These are phyloP conservation scores for Ogataea zsoltii DNA, from an alignment of 805 yeast species.

Conservation along the genomic window DNA sequence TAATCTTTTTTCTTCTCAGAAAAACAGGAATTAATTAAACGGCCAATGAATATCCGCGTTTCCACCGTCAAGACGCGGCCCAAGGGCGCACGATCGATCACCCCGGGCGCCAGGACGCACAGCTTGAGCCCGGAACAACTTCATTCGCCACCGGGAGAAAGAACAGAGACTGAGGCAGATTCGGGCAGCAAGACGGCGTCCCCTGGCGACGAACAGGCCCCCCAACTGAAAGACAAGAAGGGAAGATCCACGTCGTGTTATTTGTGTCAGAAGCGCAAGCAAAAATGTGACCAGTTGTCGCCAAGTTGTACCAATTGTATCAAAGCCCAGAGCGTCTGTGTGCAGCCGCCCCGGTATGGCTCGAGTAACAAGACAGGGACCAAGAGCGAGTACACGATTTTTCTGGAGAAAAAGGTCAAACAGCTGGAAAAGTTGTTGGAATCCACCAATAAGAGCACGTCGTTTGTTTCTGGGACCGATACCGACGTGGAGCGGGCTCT, in stretches of 20 bases:
- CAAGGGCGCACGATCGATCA: background rate
- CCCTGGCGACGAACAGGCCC: conserved; percentile 1
- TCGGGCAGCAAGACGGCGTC: background rate
- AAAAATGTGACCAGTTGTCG: conserved; percentile 63
- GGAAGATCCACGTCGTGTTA: conserved; percentile 59
- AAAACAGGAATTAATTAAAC: too few relatives aligned
- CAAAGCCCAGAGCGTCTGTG: conserved; percentile 60
- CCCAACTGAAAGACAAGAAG: conserved; percentile 40
- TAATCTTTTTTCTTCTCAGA: background rate
- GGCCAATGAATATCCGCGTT: conserved; percentile 2
- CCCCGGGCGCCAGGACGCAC: background rate
- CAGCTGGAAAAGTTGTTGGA: conserved; percentile 51
- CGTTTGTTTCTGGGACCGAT: conserved; percentile 3
- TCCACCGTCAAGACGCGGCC: background rate
- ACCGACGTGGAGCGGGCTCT: conserved; percentile 16
- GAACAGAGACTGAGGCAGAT: background rate
- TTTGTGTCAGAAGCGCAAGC: conserved; percentile 58
- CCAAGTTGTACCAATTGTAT: conserved; percentile 69
- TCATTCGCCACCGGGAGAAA: background rate
- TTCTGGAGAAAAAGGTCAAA: conserved; percentile 55
- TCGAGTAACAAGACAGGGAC: conserved; percentile 37
- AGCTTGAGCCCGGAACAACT: conserved; percentile 1
- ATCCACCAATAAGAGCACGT: conserved; percentile 11
- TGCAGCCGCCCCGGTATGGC: conserved; percentile 63
- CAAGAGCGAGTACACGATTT: conserved; percentile 58